Evolutionary conservation across 1,139 yeast genomes (phyloP).

Genomic region (Pneumocystis sp.): DNA sequence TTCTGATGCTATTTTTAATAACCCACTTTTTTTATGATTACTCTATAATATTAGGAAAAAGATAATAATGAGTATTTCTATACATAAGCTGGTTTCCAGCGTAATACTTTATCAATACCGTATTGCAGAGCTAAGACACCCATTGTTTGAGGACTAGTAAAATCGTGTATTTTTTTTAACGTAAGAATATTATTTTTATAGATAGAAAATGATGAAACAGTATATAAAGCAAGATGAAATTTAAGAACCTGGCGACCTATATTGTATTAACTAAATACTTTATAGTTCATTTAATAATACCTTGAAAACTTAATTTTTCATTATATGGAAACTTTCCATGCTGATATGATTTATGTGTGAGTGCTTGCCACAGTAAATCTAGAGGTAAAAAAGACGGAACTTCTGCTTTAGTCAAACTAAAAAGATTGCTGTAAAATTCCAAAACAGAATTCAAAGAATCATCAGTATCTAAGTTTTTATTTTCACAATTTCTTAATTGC

Average conservation of each 20-base stretch:
- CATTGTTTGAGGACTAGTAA: neutral
- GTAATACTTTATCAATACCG: neutral
- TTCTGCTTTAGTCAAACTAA: neutral
- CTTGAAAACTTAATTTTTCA: conserved; percentile 9
- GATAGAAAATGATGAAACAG: neutral
- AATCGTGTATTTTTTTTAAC: neutral
- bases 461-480: neutral
- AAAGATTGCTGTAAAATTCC: neutral
- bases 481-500: neutral
- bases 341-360: conserved; percentile 10
- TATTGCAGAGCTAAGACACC: neutral
- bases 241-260: neutral
- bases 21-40: neutral
- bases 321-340: conserved; percentile 9
- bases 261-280: neutral
- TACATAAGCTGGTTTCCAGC: conserved; percentile 1
- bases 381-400: neutral
- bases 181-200: neutral
- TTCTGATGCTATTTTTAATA: neutral
- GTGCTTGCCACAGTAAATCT: conserved; percentile 1
- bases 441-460: neutral
- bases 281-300: neutral
- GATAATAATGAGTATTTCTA: neutral
- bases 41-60: neutral
- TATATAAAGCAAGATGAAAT: neutral